Percentiles rank a stretch among this genome's conserved stretches.
These are phyloP conservation scores for Kodamaea sagamina DNA, from an alignment of 805 yeast genomes.

Conservation along the genomic window DNA sequence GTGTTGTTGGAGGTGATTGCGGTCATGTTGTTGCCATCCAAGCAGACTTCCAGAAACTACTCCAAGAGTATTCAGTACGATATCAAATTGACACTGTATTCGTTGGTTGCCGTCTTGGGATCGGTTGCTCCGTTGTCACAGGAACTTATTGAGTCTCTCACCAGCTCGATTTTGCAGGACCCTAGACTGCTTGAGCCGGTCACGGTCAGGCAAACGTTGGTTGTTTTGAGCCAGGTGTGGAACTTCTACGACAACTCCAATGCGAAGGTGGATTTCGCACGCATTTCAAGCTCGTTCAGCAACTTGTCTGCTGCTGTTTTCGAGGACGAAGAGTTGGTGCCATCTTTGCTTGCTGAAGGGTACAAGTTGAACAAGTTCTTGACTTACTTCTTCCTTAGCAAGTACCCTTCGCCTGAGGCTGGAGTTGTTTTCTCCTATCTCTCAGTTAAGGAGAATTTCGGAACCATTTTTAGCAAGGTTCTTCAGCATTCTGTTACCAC, in stretches of 20 bases:
- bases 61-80: constrained; percentile 41
- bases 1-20: constrained; percentile 60
- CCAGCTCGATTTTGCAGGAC: constrained; percentile 35
- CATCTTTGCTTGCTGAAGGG: constrained; percentile 24
- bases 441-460: constrained; percentile 17
- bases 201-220: constrained; percentile 34
- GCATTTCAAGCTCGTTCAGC: constrained; percentile 20
- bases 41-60: constrained; percentile 25
- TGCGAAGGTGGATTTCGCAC: constrained; percentile 18
- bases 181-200: constrained; percentile 22
- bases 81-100: constrained; percentile 79
- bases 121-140: constrained; percentile 63
- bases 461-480: constrained; percentile 18
- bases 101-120: constrained; percentile 74
- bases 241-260: constrained; percentile 20
- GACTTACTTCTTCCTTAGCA: constrained; percentile 29
- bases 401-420: constrained; percentile 17
- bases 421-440: neutral
- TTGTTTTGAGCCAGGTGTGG: constrained; percentile 46
- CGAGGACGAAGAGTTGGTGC: constrained; percentile 12
- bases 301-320: constrained; percentile 20
- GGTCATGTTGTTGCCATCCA: constrained; percentile 45
- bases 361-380: constrained; percentile 35
- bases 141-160: constrained; percentile 32
- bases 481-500: constrained; percentile 15